phyloP scores from a whole-genome alignment of 306 rosid species.

The Spatholobus suberectus region DNA sequence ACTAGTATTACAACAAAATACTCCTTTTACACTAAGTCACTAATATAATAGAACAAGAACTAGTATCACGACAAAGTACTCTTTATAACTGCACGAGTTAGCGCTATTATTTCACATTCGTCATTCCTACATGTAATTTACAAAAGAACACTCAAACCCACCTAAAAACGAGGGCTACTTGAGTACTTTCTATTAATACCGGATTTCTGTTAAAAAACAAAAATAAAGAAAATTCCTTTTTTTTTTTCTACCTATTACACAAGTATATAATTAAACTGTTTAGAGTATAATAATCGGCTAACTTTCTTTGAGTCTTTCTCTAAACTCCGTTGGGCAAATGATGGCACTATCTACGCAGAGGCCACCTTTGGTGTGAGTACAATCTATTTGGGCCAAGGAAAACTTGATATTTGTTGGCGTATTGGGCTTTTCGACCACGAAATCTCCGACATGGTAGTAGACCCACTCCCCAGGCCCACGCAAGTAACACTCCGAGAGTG shows the following conservation, averaged over 20 bases:
- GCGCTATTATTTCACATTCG: neutral
- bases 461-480: conserved; percentile 60
- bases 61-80: too few relatives aligned
- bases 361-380: conserved; percentile 95
- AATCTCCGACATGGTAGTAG: conserved; percentile 73
- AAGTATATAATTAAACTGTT: neutral
- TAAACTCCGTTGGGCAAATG: conserved; percentile 58
- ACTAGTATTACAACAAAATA: too few relatives aligned
- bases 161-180: conserved; percentile 38
- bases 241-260: neutral
- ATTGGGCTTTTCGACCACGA: conserved; percentile 46
- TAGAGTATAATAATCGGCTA: conserved; percentile 13
- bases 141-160: conserved; percentile 33
- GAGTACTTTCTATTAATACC: conserved; percentile 13
- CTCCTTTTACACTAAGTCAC: too few relatives aligned
- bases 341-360: conserved; percentile 72
- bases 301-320: conserved; percentile 17
- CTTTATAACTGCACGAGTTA: neutral
- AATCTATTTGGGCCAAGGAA: conserved; percentile 89
- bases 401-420: conserved; percentile 56
- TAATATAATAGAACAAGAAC: too few relatives aligned
- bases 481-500: conserved; percentile 57
- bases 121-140: neutral
- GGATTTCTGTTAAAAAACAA: neutral
- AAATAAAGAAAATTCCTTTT: neutral